These are phyloP conservation scores for Suhomyces atakaporum DNA, from an alignment of 1,139 yeast species.

Conservation along the genomic window DNA sequence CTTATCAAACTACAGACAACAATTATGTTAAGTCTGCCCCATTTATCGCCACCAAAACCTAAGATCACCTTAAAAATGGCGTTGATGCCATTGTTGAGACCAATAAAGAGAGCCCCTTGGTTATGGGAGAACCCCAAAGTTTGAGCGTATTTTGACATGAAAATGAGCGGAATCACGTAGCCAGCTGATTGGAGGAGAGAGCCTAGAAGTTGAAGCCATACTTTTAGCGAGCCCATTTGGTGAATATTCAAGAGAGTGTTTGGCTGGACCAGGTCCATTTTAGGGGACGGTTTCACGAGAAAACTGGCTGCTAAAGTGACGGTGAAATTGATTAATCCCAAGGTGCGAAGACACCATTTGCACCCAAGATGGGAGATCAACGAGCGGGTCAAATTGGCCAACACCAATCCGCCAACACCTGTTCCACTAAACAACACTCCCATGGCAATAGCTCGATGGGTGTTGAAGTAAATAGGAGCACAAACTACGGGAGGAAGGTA, in stretches of 20 bases:
- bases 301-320: slow-evolving; percentile 21
- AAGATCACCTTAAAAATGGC: slow-evolving; percentile 39
- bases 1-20: slow-evolving; percentile 36
- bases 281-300: slow-evolving; percentile 18
- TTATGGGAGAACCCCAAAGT: slow-evolving; percentile 35
- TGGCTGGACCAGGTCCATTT: not conserved
- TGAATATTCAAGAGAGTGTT: slow-evolving; percentile 16
- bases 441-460: slow-evolving; percentile 43
- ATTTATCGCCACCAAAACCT: slow-evolving; percentile 37
- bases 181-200: slow-evolving; percentile 43
- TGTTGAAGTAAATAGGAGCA: slow-evolving; percentile 40
- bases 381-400: slow-evolving; percentile 36
- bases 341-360: slow-evolving; percentile 40
- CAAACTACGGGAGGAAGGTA: slow-evolving; percentile 45
- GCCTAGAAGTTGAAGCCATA: slow-evolving; percentile 31
- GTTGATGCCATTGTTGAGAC: slow-evolving; percentile 42
- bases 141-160: slow-evolving; percentile 42
- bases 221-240: slow-evolving; percentile 22
- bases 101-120: slow-evolving; percentile 46
- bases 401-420: slow-evolving; percentile 43
- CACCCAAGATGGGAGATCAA: slow-evolving; percentile 36
- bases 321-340: slow-evolving; percentile 31
- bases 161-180: slow-evolving; percentile 41
- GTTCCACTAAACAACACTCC: slow-evolving; percentile 45
- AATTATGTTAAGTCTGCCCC: slow-evolving; percentile 42